Conservation (phyloP, 352 stramenopile genomes). For the Peronospora belbahrii region DNA sequence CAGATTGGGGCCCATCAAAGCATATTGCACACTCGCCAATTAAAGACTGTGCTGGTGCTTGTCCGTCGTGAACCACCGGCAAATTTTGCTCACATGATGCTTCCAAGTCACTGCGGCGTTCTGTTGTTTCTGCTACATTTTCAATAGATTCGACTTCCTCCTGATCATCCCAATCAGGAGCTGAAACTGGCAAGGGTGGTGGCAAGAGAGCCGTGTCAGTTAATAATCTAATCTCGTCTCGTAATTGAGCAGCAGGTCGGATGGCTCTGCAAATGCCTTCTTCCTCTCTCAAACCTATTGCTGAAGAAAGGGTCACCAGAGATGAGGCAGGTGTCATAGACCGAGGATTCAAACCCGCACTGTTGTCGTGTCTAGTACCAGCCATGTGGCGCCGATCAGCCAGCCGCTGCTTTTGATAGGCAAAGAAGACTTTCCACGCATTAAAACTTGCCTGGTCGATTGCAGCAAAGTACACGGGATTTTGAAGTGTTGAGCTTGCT, state of each 20-base stretch:
- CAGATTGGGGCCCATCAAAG: constrained; percentile 64
- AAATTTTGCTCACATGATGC: constrained; percentile 6
- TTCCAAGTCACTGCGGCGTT: constrained; percentile 1
- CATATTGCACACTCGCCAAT: constrained; percentile 75
- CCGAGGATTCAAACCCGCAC: constrained; percentile 6
- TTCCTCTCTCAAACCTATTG: constrained; percentile 30
- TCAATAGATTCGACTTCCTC: constrained; percentile 4
- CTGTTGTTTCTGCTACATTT: constrained; percentile 3
- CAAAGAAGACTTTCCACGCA: constrained; percentile 60
- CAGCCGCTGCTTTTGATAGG: constrained; percentile 39
- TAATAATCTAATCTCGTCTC: too few relatives aligned
- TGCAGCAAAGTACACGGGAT: constrained; percentile 51
- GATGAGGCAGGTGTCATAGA: not conserved
- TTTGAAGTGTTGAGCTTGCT: constrained; percentile 23
- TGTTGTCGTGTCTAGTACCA: constrained; percentile 1
- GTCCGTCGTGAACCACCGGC: constrained; percentile 30
- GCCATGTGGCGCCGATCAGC: not conserved
- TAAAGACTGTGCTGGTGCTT: constrained; percentile 28
- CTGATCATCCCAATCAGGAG: constrained; percentile 40
- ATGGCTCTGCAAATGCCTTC: constrained; percentile 49
- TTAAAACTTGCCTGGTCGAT: constrained; percentile 34
- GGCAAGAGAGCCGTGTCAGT: constrained; percentile 7
- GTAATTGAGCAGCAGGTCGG: constrained; percentile 12
- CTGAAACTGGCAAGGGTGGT: constrained; percentile 26
- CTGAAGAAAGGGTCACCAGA: constrained; percentile 3